phyloP scores from a whole-genome alignment of 306 rosid genomes.

The Cucurbita pepo region DNA sequence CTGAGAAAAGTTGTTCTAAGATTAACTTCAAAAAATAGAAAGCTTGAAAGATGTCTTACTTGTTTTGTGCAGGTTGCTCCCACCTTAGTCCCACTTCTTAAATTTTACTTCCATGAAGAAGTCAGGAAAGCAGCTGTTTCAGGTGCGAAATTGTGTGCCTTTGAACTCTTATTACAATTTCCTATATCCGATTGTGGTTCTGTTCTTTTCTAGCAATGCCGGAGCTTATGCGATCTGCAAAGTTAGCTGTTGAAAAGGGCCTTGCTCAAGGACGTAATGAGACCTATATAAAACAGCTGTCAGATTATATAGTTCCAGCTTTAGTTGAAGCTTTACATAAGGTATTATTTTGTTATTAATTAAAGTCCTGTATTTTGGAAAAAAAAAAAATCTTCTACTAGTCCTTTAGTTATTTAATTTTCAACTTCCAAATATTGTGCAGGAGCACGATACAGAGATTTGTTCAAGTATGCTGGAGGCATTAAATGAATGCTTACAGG shows the following conservation, averaged over 20 bases:
- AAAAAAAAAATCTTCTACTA: background rate
- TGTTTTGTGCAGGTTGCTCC: slow-evolving; percentile 63
- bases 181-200: background rate
- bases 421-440: slow-evolving; percentile 13
- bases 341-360: slow-evolving; percentile 21
- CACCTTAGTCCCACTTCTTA: slow-evolving; percentile 83
- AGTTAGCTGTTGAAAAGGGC: slow-evolving; percentile 91
- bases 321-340: slow-evolving; percentile 94
- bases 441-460: slow-evolving; percentile 99
- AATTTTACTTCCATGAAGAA: slow-evolving; percentile 95
- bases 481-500: slow-evolving; percentile 90
- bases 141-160: slow-evolving; percentile 27
- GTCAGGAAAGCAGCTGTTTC: slow-evolving; percentile 99
- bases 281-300: slow-evolving; percentile 66
- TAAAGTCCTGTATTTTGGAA: background rate
- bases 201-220: slow-evolving; percentile 64
- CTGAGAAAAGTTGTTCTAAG: background rate
- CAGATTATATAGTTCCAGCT: slow-evolving; percentile 80
- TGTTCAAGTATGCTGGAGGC: slow-evolving; percentile 92
- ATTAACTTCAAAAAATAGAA: background rate
- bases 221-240: slow-evolving; percentile 83
- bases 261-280: slow-evolving; percentile 83
- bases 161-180: slow-evolving; percentile 1
- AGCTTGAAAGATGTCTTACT: slow-evolving; percentile 1
- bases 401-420: background rate